These are phyloP conservation scores for Globisporangium takayamanum DNA, from an alignment of 352 stramenopile genomes.

Conservation along the genomic window DNA sequence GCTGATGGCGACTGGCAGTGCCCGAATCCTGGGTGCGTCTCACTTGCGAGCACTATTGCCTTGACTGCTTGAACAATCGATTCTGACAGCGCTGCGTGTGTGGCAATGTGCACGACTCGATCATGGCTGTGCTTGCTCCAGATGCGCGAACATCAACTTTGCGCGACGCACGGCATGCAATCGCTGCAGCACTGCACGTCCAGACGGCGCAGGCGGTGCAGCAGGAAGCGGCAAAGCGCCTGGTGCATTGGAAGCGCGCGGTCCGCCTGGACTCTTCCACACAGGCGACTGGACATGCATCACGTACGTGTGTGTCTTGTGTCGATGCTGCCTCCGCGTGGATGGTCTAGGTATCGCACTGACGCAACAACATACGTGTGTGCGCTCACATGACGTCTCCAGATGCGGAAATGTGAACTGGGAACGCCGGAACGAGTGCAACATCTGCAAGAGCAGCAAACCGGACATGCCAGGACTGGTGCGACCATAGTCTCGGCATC, in stretches of 20 bases:
- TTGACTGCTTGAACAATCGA: too few relatives aligned
- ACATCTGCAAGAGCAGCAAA: conserved; percentile 84
- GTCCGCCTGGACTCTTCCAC: conserved; percentile 73
- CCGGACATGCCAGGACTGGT: conserved; percentile 58
- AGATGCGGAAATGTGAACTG: conserved; percentile 86
- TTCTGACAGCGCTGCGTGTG: background rate
- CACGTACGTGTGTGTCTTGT: conserved; percentile 32
- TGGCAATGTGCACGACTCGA: background rate
- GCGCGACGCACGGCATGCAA: conserved; percentile 74
- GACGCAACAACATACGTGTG: background rate
- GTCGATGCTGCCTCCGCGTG: background rate
- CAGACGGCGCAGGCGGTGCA: conserved; percentile 27
- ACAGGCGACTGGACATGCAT: conserved; percentile 76
- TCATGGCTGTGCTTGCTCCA: conserved; percentile 15
- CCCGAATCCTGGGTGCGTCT: conserved; percentile 61
- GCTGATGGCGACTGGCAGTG: conserved; percentile 74
- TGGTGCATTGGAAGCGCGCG: conserved; percentile 30
- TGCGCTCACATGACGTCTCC: background rate
- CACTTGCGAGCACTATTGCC: background rate
- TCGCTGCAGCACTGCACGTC: conserved; percentile 63
- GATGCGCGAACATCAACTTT: conserved; percentile 84
- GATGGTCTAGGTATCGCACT: background rate
- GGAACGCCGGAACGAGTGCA: conserved; percentile 80
- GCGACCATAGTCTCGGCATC: background rate
- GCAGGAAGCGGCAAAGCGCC: conserved; percentile 18